Base-by-base conservation (phyloP, 2,329 filamentous ascomycete genomes). In the Hypoxylon sp. region DNA sequence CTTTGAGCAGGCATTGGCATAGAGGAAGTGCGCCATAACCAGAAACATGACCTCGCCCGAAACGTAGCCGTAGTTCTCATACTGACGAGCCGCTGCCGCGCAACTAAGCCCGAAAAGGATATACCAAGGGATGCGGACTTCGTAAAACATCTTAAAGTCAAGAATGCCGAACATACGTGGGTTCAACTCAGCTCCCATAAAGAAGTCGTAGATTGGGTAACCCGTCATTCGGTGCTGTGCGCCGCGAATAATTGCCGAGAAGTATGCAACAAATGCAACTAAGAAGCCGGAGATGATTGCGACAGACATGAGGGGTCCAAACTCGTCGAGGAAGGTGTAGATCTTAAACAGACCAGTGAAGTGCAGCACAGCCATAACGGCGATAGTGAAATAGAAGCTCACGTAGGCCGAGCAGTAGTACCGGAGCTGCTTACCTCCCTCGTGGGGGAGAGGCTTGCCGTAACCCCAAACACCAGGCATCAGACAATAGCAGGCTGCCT, bases 111-210 rank as follows among this genome's bases (percentile, higher is more conserved):
- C 88, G 76, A 97, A 91, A 48, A 97, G 87, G 72, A 97, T 94
- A 81, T 91, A 97, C 94, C 94, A 97, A 39, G 94, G 94, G 71
- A 97, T 87, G 73, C 94, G 91, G 68, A 97, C 94, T 80, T 97
- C 94, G 77, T 94, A 96, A 83, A 97, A 97, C 94, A 97, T 97
- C 85, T 97, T 97, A 84, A 97, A 94, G 81, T 97, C 94, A 59
- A 97, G 83, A 73, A 94, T 92, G 31, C 91, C 92, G 77, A 94
- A 95, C 85, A 98, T 88, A 69, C 94, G 88, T 0, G 94, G 94
- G 83, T 97, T 97, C 63, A 97, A 85, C 83, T 97, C 94, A 3
- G 93, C 92, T 44, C 94, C 94, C 88, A 97, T 94, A 85, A 97
- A 97, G 83, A 97, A 97, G 81, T 97, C 94, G 78, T 97, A 97